Percentiles rank a stretch among this genome's conserved stretches.
Conservation (phyloP, 2,329 filamentous ascomycete species). For the Ophiocordyceps camponoti-rufipedis region DNA sequence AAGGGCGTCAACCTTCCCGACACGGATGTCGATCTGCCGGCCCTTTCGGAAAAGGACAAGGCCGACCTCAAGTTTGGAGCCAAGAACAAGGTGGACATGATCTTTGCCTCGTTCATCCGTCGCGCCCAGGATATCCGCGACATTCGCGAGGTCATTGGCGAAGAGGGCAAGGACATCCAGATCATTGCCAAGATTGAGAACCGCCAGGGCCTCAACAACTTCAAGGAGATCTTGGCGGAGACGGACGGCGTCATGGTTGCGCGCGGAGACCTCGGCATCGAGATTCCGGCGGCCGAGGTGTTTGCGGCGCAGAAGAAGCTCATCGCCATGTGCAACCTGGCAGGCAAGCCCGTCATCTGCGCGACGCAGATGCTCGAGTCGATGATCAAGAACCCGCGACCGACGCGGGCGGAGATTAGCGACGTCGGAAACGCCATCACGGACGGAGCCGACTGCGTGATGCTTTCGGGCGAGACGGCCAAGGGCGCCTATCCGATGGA, state of each 20-base stretch:
- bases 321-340: slow-evolving; percentile 99
- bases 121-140: slow-evolving; percentile 80
- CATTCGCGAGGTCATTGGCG: slow-evolving; percentile 80
- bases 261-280: slow-evolving; percentile 88
- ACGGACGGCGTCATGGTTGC: slow-evolving; percentile 99
- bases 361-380: slow-evolving; percentile 99
- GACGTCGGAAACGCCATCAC: slow-evolving; percentile 97
- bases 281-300: slow-evolving; percentile 95
- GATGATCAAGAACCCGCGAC: slow-evolving; percentile 99
- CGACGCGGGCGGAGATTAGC: slow-evolving; percentile 93
- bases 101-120: slow-evolving; percentile 97
- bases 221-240: slow-evolving; percentile 85
- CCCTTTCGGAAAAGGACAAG: slow-evolving; percentile 97
- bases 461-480: slow-evolving; percentile 97
- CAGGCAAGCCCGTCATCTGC: slow-evolving; percentile 96
- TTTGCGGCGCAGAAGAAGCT: slow-evolving; percentile 99
- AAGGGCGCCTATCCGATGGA: slow-evolving; percentile 91
- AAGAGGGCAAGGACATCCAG: slow-evolving; percentile 89
- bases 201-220: slow-evolving; percentile 99
- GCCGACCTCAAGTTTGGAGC: slow-evolving; percentile 85
- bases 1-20: slow-evolving; percentile 99
- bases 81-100: slow-evolving; percentile 97
- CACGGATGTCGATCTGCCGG: slow-evolving; percentile 94
- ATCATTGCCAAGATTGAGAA: slow-evolving; percentile 99
- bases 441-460: slow-evolving; percentile 96